phyloP scores from a whole-genome alignment of 768 basidiomycete genomes.

The Amanita muscaria region DNA sequence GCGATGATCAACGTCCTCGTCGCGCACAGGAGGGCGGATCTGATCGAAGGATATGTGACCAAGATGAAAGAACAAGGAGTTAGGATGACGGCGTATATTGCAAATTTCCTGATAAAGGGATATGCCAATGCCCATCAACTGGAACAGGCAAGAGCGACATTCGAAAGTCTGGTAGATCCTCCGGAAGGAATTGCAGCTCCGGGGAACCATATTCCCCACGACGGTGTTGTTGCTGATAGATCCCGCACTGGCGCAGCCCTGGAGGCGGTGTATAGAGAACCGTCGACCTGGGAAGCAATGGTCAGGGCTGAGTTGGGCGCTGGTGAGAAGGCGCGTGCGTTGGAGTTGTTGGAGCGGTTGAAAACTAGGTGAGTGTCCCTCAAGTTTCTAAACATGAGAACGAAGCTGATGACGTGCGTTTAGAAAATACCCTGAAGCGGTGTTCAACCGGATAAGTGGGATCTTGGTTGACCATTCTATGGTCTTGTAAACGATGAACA shows the following conservation, averaged over 20 bases:
- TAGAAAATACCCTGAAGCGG: conserved; percentile 71
- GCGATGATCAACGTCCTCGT: conserved; percentile 83
- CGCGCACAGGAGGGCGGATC: conserved; percentile 67
- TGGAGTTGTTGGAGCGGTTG: conserved; percentile 60
- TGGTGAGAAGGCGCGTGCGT: conserved; percentile 64
- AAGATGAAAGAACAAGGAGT: conserved; percentile 56
- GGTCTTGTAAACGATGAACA: conserved; percentile 26
- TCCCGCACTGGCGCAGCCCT: conserved; percentile 13
- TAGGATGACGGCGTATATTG: conserved; percentile 92
- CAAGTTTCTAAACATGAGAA: neutral
- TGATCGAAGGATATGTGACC: conserved; percentile 58
- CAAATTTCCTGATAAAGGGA: conserved; percentile 75
- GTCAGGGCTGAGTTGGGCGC: conserved; percentile 81
- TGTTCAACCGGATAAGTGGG: conserved; percentile 71
- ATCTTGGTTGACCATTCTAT: conserved; percentile 68
- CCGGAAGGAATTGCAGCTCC: conserved; percentile 79
- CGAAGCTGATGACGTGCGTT: conserved; percentile 9
- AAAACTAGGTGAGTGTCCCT: conserved; percentile 50
- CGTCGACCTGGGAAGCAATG: conserved; percentile 95
- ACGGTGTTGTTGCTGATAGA: conserved; percentile 22
- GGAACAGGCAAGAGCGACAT: conserved; percentile 63
- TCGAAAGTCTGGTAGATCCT: conserved; percentile 75
- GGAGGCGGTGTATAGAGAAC: conserved; percentile 81
- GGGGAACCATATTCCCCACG: conserved; percentile 77
- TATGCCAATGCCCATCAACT: conserved; percentile 62